Evolutionary conservation across 345 rosid genomes (phyloP).

Genomic region (Citrus medica): DNA sequence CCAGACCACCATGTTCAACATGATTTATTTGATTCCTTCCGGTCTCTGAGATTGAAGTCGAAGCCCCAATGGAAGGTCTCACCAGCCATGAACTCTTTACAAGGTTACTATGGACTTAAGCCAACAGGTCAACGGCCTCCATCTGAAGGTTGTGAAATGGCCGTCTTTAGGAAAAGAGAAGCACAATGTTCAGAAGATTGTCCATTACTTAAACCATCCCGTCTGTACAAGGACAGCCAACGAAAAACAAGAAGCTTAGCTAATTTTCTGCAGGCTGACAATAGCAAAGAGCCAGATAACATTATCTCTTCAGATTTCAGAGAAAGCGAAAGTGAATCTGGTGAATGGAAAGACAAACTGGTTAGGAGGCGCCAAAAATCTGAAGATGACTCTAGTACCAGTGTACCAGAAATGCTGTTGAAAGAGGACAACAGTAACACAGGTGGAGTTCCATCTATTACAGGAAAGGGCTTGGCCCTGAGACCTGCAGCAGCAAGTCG

Average conservation of each 20-base stretch:
- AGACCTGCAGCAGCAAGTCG: conserved; percentile 60
- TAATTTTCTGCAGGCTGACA: conserved; percentile 39
- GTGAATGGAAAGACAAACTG: conserved; percentile 38
- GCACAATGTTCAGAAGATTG: conserved; percentile 31
- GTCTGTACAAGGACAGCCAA: conserved; percentile 32
- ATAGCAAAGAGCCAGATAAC: conserved; percentile 31
- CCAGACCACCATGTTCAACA: conserved; percentile 23
- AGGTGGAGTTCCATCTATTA: conserved; percentile 39
- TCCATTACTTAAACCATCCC: conserved; percentile 29
- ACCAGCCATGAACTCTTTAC: conserved; percentile 80
- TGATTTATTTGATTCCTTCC: conserved; percentile 55
- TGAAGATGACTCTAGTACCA: conserved; percentile 39
- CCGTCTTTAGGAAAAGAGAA: conserved; percentile 34
- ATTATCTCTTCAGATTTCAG: conserved; percentile 16
- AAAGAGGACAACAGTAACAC: conserved; percentile 49
- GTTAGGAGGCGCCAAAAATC: conserved; percentile 70
- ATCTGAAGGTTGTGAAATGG: conserved; percentile 57
- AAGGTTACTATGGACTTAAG: conserved; percentile 68
- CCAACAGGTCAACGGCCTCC: conserved; percentile 25
- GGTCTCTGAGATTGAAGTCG: conserved; percentile 47
- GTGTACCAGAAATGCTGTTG: conserved; percentile 52
- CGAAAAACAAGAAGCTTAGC: conserved; percentile 64
- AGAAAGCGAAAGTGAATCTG: conserved; percentile 35
- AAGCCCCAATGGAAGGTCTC: conserved; percentile 48
- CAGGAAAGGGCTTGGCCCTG: conserved; percentile 63